phyloP scores from a whole-genome alignment of 257 asterid genomes.

The Buddleja alternifolia region DNA sequence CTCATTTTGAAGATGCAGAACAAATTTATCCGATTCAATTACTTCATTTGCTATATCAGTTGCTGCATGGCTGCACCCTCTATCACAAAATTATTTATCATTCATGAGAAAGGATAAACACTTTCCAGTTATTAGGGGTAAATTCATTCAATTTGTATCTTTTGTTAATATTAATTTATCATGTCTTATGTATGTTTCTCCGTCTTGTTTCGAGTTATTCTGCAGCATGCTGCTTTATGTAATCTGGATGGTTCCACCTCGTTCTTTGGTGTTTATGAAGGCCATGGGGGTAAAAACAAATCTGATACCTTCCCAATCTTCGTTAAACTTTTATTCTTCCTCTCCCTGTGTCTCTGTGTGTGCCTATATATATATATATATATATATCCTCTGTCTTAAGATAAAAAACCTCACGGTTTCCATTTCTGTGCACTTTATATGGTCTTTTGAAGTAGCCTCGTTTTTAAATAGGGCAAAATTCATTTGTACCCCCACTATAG shows the following conservation, averaged over 20 bases:
- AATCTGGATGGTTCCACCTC: constrained; percentile 78
- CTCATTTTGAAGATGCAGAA: constrained; percentile 18
- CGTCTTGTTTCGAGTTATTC: constrained; percentile 41
- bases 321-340: neutral
- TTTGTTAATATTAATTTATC: constrained; percentile 12
- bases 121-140: constrained; percentile 14
- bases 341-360: constrained; percentile 13
- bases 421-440: too few relatives aligned
- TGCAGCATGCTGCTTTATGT: constrained; percentile 89
- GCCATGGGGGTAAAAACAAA: constrained; percentile 88
- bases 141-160: constrained; percentile 2
- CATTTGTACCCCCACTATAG: too few relatives aligned
- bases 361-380: too few relatives aligned
- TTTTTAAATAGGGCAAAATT: too few relatives aligned
- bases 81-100: neutral
- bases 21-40: constrained; percentile 9
- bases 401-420: too few relatives aligned
- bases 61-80: constrained; percentile 24
- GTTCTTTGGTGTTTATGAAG: constrained; percentile 97
- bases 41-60: constrained; percentile 24
- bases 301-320: constrained; percentile 27
- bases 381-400: too few relatives aligned
- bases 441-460: constrained; percentile 12
- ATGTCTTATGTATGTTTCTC: constrained; percentile 8
- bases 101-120: constrained; percentile 16